These are phyloP conservation scores for Rhodotorula sphaerocarpa DNA, from an alignment of 768 basidiomycete species.

Conservation along the genomic window DNA sequence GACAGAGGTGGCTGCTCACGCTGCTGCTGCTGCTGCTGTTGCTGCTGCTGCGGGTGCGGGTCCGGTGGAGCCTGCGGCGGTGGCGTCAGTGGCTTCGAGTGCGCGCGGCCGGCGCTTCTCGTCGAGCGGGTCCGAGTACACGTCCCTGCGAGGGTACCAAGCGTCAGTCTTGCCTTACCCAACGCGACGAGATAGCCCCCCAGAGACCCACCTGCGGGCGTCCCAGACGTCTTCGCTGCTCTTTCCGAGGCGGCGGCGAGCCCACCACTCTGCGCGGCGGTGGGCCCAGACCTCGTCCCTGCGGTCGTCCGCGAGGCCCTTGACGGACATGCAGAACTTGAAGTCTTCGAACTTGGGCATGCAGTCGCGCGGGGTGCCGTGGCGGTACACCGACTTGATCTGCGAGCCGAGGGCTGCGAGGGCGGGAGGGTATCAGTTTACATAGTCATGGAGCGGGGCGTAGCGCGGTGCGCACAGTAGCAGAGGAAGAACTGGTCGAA, in stretches of 20 bases:
- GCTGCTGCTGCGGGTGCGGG: no score
- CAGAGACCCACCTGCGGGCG: slow-evolving; percentile 58
- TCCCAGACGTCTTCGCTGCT: slow-evolving; percentile 97
- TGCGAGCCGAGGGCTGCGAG: slow-evolving; percentile 65
- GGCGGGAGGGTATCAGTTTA: not conserved
- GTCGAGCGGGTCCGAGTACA: slow-evolving; percentile 19
- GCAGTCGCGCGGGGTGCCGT: slow-evolving; percentile 66
- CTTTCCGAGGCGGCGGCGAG: slow-evolving; percentile 59
- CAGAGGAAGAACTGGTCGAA: slow-evolving; percentile 46
- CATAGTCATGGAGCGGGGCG: no score
- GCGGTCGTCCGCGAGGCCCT: slow-evolving; percentile 66
- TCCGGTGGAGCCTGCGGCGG: not conserved
- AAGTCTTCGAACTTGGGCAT: slow-evolving; percentile 74
- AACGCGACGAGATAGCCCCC: not conserved
- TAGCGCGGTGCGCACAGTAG: slow-evolving; percentile 37
- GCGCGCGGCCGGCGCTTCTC: not conserved
- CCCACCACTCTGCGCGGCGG: slow-evolving; percentile 91
- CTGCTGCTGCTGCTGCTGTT: no score
- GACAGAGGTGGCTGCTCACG: no score
- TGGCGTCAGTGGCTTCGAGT: not conserved
- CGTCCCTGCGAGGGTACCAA: not conserved
- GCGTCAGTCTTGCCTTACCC: not conserved
- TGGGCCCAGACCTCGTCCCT: slow-evolving; percentile 75
- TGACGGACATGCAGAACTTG: slow-evolving; percentile 85
- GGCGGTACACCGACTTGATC: slow-evolving; percentile 74